Evolutionary conservation across 192 early-diverging fungal genomes (phyloP).

Genomic region (Irineochytrium annulatum): DNA sequence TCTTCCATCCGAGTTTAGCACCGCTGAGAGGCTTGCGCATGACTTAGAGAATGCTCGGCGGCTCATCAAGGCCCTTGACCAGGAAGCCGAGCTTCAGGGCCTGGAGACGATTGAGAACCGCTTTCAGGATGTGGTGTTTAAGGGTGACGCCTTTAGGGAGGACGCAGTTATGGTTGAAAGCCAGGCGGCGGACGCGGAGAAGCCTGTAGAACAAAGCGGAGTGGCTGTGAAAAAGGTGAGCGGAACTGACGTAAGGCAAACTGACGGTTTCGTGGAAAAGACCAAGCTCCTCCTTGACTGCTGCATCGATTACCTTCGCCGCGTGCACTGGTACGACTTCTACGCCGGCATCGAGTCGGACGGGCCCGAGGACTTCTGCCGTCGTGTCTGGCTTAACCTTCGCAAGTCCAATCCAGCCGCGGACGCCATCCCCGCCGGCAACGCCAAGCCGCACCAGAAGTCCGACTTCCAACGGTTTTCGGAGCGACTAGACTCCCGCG

Average conservation of each 20-base stretch:
- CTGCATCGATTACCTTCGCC: conserved; percentile 78
- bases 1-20: conserved; percentile 70
- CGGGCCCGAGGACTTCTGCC: conserved; percentile 74
- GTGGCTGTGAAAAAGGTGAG: conserved; percentile 22
- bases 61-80: conserved; percentile 57
- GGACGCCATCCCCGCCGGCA: conserved; percentile 3
- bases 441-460: conserved; percentile 22
- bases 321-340: conserved; percentile 93
- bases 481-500: conserved; percentile 44
- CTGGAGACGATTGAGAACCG: background rate
- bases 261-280: conserved; percentile 5
- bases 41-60: conserved; percentile 66
- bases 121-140: background rate
- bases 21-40: conserved; percentile 62
- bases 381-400: conserved; percentile 62
- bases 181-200: conserved; percentile 8
- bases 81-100: conserved; percentile 37
- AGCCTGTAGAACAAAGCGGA: background rate
- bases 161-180: conserved; percentile 9
- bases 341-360: conserved; percentile 80
- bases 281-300: conserved; percentile 64
- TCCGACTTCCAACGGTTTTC: background rate
- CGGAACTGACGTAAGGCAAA: background rate
- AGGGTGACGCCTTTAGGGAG: background rate
- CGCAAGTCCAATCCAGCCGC: conserved; percentile 38